These are phyloP conservation scores for Plasmodium sp. DNA, from an alignment of 169 alveolate species.

Conservation along the genomic window DNA sequence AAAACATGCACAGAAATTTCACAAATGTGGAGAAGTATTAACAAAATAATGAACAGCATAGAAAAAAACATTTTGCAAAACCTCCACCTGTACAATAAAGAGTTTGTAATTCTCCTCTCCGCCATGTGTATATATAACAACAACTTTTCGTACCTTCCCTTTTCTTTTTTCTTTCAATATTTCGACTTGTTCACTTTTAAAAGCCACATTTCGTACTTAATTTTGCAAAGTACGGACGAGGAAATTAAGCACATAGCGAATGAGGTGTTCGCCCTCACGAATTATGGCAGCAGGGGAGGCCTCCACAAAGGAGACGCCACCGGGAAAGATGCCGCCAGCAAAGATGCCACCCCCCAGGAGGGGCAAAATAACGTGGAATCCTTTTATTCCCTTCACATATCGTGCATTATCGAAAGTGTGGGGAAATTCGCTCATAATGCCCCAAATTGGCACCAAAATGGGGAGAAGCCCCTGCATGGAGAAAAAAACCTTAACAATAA, in stretches of 20 bases:
- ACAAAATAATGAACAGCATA: constrained; percentile 16
- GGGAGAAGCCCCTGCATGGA: background rate
- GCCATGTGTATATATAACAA: constrained; percentile 64
- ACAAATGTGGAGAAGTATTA: constrained; percentile 1
- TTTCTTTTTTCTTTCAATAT: constrained; percentile 56
- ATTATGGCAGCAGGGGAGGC: background rate
- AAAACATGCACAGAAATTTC: background rate
- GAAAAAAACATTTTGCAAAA: constrained; percentile 64
- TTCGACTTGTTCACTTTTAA: constrained; percentile 28
- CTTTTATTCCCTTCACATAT: constrained; percentile 17
- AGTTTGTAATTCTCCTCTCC: constrained; percentile 44
- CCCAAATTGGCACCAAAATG: background rate
- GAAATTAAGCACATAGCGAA: constrained; percentile 54
- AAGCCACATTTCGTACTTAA: constrained; percentile 26
- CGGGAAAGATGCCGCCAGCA: background rate
- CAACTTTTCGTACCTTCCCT: constrained; percentile 51
- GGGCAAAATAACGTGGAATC: constrained; percentile 3
- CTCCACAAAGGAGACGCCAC: background rate
- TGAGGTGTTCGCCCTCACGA: background rate
- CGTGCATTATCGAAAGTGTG: background rate
- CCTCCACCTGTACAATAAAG: constrained; percentile 34
- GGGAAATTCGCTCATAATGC: background rate
- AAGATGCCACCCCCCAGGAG: background rate
- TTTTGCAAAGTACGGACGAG: constrained; percentile 51
- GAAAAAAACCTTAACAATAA: background rate